Base-by-base conservation (phyloP, 225 moss, liverwort and hornwort genomes). In the Polytrichum formosum region DNA sequence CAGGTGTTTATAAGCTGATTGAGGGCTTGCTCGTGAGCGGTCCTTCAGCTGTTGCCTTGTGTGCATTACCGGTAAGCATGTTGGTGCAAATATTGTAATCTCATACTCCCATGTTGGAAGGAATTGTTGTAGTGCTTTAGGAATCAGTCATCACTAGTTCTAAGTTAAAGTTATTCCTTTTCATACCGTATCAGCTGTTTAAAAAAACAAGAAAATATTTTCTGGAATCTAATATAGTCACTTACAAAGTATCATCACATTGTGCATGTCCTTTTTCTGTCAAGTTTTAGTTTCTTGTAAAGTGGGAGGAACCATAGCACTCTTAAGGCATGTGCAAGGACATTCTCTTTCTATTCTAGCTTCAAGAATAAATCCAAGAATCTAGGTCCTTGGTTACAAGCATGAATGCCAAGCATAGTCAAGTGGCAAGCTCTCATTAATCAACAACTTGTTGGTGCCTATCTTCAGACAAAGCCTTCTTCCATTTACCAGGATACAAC, bases 1-100 rank as follows among this genome's bases (percentile, higher is more conserved):
- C 88, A 68, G 85, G 80, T 64, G 79, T 88, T 66, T 88, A 88
- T 65, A 85, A 82, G 68, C 26, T 85, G 82, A 73, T 79, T 18
- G 84, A 88, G 63, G 58, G 79, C 66, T 62, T 80, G 82, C 63
- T 88, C 27, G 55, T 85, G 59, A 74, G 28, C 23, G 88, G 82
- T 26, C 81, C 88, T 62, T 85, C 88, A 71, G 73, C 80, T 79
- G 76, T 88, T 77, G 81, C 88, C 54, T 35, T 85, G 56, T 85
- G 79, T 69, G 85, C 88, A 56, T 74, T 88, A 66, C 88, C 88
- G 29, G 82, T 88, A 78, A 68, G 56, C 4, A 56, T 46, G 13
- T 16, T 2, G 46, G 16, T 13, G 13, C 13, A 22, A 18, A 28
- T 7, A 5, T 21, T 63, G 18, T 63, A 28, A 26, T 63, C 63